A percentile compares a stretch with the other conserved stretches of the same genome.
Evolutionary conservation across 202 grass and related monocot species (phyloP).

Genomic region (Zoysia matrella): DNA sequence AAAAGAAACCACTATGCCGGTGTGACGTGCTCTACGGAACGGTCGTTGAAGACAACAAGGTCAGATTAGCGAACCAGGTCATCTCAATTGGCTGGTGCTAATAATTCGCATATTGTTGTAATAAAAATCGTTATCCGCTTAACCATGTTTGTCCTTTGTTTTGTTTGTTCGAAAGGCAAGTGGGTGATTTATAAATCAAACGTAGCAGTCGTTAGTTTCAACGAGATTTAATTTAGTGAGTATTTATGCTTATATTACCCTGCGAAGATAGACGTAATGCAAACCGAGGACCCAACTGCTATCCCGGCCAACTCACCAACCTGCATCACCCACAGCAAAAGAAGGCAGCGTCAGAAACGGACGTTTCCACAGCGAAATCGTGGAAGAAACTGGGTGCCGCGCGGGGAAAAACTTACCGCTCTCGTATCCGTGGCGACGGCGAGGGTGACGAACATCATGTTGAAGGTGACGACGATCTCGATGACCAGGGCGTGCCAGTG

Average conservation of each 20-base stretch:
- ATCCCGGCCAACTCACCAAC: constrained; percentile 97
- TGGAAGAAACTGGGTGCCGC: too few relatives aligned
- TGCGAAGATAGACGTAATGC: constrained; percentile 98
- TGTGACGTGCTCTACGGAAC: too few relatives aligned
- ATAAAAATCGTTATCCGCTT: constrained; percentile 10
- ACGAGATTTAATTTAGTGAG: constrained; percentile 6
- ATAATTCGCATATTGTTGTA: background rate
- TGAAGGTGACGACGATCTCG: constrained; percentile 89
- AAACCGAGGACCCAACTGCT: constrained; percentile 91
- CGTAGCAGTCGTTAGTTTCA: background rate
- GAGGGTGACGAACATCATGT: constrained; percentile 98
- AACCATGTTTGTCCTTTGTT: constrained; percentile 27
- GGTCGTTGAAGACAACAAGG: too few relatives aligned
- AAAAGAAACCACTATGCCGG: too few relatives aligned
- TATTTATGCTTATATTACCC: constrained; percentile 62
- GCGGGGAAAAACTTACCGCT: constrained; percentile 51
- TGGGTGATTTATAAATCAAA: constrained; percentile 1
- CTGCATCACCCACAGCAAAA: constrained; percentile 36
- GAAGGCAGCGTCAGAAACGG: constrained; percentile 1
- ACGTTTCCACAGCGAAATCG: background rate
- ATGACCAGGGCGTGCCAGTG: too few relatives aligned
- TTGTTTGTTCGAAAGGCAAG: constrained; percentile 29
- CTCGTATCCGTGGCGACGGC: constrained; percentile 91
- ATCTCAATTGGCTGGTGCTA: constrained; percentile 6
- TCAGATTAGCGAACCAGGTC: background rate